These are phyloP conservation scores for Sungouiozyma ichnusensis DNA, from an alignment of 805 yeast species.

Conservation along the genomic window DNA sequence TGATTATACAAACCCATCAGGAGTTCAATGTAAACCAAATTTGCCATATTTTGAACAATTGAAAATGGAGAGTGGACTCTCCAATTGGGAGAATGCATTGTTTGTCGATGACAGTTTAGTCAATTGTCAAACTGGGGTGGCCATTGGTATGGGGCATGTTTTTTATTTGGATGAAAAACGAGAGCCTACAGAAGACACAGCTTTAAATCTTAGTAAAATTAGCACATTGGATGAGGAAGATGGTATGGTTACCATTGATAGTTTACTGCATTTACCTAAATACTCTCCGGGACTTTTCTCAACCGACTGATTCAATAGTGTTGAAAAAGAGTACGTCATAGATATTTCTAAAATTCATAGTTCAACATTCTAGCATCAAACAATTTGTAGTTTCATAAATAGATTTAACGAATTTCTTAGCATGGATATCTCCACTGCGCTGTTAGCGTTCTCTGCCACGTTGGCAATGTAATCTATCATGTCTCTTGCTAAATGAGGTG, in stretches of 20 bases:
- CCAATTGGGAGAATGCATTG: constrained; percentile 39
- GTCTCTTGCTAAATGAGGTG: constrained; percentile 1
- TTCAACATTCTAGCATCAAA: neutral
- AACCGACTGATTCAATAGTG: neutral
- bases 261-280: constrained; percentile 42
- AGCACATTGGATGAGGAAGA: neutral
- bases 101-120: constrained; percentile 82
- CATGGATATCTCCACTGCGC: constrained; percentile 21
- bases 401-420: constrained; percentile 15
- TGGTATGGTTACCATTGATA: constrained; percentile 34
- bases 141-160: constrained; percentile 61
- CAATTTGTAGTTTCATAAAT: constrained; percentile 9
- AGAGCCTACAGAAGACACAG: constrained; percentile 23
- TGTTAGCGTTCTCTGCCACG: constrained; percentile 11
- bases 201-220: constrained; percentile 25
- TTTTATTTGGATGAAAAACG: constrained; percentile 58
- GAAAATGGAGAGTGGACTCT: constrained; percentile 42
- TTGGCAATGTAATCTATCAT: constrained; percentile 18
- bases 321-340: too few species aligned
- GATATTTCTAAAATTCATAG: too few species aligned
- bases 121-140: constrained; percentile 64
- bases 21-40: constrained; percentile 81
- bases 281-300: constrained; percentile 3
- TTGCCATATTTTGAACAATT: constrained; percentile 50
- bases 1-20: constrained; percentile 48